These are phyloP conservation scores for Trichomonascaceae sp. DNA, from an alignment of 1,139 yeast genomes.

Conservation along the genomic window DNA sequence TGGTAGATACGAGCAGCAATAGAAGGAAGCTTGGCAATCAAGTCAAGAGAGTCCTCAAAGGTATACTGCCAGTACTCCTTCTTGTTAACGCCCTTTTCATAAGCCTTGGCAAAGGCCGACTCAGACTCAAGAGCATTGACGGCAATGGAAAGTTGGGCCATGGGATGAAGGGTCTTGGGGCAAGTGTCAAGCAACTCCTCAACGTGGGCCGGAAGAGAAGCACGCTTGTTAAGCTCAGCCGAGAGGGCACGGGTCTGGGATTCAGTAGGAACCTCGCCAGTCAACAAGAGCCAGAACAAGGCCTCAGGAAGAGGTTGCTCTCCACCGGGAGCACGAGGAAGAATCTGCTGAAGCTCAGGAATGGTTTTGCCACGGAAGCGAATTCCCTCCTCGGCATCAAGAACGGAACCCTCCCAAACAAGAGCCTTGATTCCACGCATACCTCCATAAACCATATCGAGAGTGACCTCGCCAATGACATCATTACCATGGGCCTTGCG, in stretches of 20 bases:
- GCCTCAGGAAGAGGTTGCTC: constrained; percentile 49
- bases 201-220: constrained; percentile 45
- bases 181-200: constrained; percentile 38
- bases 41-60: constrained; percentile 50
- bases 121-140: constrained; percentile 52
- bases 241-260: constrained; percentile 40
- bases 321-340: constrained; percentile 91
- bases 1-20: constrained; percentile 57
- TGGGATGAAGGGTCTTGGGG: constrained; percentile 49
- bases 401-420: constrained; percentile 98
- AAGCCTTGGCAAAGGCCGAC: constrained; percentile 49
- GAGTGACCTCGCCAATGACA: constrained; percentile 80
- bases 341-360: constrained; percentile 84
- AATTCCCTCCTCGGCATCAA: constrained; percentile 96
- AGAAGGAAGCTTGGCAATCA: constrained; percentile 53
- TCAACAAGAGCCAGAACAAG: constrained; percentile 47
- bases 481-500: constrained; percentile 83
- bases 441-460: constrained; percentile 99
- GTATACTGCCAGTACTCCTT: constrained; percentile 57
- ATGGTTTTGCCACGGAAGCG: constrained; percentile 97
- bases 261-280: constrained; percentile 50
- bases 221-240: constrained; percentile 45
- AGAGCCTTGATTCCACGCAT: constrained; percentile 97
- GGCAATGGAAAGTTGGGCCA: constrained; percentile 61
- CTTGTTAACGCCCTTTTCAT: constrained; percentile 54